phyloP scores from a whole-genome alignment of 202 grass and related monocot genomes.

The Dendrocalamus latiflorus region DNA sequence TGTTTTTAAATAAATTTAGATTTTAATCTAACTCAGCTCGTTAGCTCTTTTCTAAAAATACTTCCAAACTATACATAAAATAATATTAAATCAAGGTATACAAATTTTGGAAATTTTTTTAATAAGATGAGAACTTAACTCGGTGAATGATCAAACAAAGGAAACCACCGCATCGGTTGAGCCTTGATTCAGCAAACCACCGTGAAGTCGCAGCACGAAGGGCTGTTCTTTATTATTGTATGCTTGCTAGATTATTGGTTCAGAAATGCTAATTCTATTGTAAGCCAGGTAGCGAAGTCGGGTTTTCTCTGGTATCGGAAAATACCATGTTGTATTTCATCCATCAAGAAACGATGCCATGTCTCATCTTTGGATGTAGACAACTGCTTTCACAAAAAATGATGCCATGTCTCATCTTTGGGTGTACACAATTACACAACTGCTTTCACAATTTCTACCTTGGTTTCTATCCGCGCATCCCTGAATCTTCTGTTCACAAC shows the following conservation, averaged over 20 bases:
- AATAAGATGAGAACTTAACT: too few species aligned
- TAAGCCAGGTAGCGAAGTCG: not conserved
- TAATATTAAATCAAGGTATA: too few species aligned
- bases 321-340: not conserved
- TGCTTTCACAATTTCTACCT: not conserved
- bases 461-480: not conserved
- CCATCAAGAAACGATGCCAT: not conserved
- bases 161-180: not conserved
- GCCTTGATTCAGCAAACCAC: not conserved
- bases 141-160: not conserved
- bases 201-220: not conserved
- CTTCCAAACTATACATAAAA: too few species aligned
- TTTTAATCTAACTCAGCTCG: too few species aligned
- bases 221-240: not conserved
- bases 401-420: not conserved
- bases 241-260: not conserved
- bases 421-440: not conserved
- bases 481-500: not conserved
- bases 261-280: not conserved
- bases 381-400: not conserved
- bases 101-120: too few species aligned
- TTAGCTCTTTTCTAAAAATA: too few species aligned
- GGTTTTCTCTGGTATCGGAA: not conserved
- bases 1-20: too few species aligned
- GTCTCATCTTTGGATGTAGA: not conserved